Base-by-base conservation (phyloP, 148 eudicot genomes). In the Silene latifolia region DNA sequence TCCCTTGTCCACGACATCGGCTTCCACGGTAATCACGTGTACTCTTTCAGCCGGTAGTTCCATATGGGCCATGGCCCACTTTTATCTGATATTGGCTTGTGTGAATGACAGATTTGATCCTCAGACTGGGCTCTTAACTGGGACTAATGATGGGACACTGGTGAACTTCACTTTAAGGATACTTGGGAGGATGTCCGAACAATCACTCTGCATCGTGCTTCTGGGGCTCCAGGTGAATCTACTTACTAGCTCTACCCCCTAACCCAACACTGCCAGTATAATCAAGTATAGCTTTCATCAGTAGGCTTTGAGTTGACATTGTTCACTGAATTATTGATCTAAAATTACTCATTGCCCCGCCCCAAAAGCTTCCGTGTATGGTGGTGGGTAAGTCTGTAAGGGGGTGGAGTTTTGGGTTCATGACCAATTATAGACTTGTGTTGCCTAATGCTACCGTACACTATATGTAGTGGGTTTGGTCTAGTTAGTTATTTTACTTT, bases 1-100 rank as follows among this genome's bases (percentile, higher is more conserved):
- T 92, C 83, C 97, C 97, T 51, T 94, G 98, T 65, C 98, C 98
- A 75, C 86, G 97, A 21, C 98, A 94, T 79, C 93, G 97, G 46
- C 93, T 94, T 2, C 98, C 98, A 64, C 87, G 85, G 98, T 94
- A 86, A 68, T 25, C 61, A 63, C 17, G n/a, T 21, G 8, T 67
- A 23, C 60, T 71, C 24, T 63, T 39, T 35, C 39, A 67, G 71
- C 51, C 23, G 19, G 10, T 13, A 21, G 23, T 54, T 51, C 17
- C 14, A 17, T 72, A 27, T n/a, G 42, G 42, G 42, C 42, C 19
- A 42, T 58, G 21, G 0, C 42, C 23, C 51, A 14, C n/a, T 63
- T 48, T 77, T 7, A 12, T 54, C 64, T 76, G 6, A 73, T 35
- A 39, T 59, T 46, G 54, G 65, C 32, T 25, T 74, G 5, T 74